Percentiles rank a stretch among this genome's conserved stretches.
These are phyloP conservation scores for Candida tibetensis DNA, from an alignment of 805 yeast genomes.

Conservation along the genomic window DNA sequence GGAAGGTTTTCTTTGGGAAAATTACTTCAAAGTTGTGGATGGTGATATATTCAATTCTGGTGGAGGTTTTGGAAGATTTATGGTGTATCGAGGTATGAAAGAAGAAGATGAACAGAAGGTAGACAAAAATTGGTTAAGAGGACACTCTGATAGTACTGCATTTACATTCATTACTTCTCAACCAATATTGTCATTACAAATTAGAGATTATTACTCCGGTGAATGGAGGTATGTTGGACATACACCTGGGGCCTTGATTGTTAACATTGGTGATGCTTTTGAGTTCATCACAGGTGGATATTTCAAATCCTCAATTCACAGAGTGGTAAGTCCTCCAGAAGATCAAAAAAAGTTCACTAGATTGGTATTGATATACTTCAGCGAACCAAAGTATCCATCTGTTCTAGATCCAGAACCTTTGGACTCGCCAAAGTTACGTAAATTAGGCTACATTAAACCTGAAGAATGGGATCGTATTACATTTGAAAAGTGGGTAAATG, in stretches of 20 bases:
- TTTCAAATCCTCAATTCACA: slow-evolving; percentile 16
- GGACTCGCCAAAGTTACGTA: slow-evolving; percentile 9
- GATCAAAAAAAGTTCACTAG: slow-evolving; percentile 14
- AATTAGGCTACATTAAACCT: slow-evolving; percentile 16
- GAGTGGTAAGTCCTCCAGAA: slow-evolving; percentile 15
- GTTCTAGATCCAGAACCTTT: slow-evolving; percentile 15
- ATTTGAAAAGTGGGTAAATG: slow-evolving; percentile 34
- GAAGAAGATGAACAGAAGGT: slow-evolving; percentile 23
- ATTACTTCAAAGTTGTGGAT: slow-evolving; percentile 23
- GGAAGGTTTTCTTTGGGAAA: slow-evolving; percentile 28
- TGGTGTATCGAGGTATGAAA: slow-evolving; percentile 26
- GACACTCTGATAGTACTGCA: slow-evolving; percentile 31
- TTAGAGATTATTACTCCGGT: slow-evolving; percentile 28
- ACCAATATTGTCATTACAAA: slow-evolving; percentile 29
- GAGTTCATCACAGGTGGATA: slow-evolving; percentile 30
- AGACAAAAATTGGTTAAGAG: slow-evolving; percentile 27
- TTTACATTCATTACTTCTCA: slow-evolving; percentile 32
- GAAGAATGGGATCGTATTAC: slow-evolving; percentile 28
- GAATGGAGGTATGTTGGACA: slow-evolving; percentile 32
- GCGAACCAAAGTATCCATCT: slow-evolving; percentile 13
- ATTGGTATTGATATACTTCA: slow-evolving; percentile 14
- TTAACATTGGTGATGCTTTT: slow-evolving; percentile 30
- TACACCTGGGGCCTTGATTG: slow-evolving; percentile 27
- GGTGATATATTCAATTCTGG: slow-evolving; percentile 25
- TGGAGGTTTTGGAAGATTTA: slow-evolving; percentile 28